Base-by-base conservation (phyloP, 2,329 filamentous ascomycete genomes). In the Aspergillus fumigatus region DNA sequence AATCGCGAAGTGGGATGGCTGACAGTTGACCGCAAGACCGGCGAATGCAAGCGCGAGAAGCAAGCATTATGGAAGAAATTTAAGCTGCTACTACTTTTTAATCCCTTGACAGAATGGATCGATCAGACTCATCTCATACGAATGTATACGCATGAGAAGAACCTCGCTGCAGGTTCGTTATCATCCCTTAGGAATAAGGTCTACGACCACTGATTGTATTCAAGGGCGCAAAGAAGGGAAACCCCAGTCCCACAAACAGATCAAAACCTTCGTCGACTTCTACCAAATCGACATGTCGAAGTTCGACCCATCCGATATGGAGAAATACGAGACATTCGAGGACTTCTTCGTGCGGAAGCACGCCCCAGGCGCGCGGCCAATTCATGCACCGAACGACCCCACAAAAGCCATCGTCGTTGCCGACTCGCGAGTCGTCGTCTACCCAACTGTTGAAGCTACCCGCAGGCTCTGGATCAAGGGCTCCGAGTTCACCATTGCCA, bases 401-500 rank as follows among this genome's bases (percentile, higher is more conserved):
- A 65, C 59, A 0, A 57, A 60, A 0, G 74, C 74, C 1, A 65
- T 73, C 0, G 59, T 70, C 0, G 69, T 74, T 10, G 67, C 73
- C 11, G 73, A 77, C 63, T 73, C 65, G n/a, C 67, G 73, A 3
- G 65, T 73, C 19, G 73, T 76, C 3, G 66, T 69, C 1, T 77
- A 73, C 59, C 61, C 68, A 3, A 69, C 67, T 6, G 67, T 77
- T 9, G 62, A 65, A 6, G 62, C 69, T 50, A 68, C 69, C 4
- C 67, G 67, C 52, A 67, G 60, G 48, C 62, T 76, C 35, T 78
- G 76, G 76, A 76, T 79, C 57, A 79, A 79, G 57, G 76, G 76
- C 2, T 65, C 61, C n/a, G 66, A 76, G 41, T 79, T 79, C 59
- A 74, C 69, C 6, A 71, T 80, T 48, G 65, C 68, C 10, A 72